Evolutionary conservation across 129 eudicot genomes (phyloP).

Genomic region (Scalesia atractyloides): DNA sequence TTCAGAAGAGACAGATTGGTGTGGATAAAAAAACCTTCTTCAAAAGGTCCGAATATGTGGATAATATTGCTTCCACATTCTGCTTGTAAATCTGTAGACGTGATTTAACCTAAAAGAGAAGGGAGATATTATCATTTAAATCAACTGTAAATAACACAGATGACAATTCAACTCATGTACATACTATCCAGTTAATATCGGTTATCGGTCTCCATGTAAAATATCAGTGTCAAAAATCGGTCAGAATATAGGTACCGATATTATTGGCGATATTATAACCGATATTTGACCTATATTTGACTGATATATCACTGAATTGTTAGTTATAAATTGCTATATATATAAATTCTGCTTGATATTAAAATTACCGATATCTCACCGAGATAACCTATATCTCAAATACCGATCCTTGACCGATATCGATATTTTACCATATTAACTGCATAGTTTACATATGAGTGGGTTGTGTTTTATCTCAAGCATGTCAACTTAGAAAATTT

Average conservation of each 20-base stretch:
- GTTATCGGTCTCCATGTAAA: too few relatives aligned
- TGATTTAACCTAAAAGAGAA: conserved; percentile 67
- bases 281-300: too few relatives aligned
- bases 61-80: conserved; percentile 71
- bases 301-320: too few relatives aligned
- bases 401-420: too few relatives aligned
- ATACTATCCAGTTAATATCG: neutral
- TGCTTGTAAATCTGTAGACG: conserved; percentile 85
- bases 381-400: too few relatives aligned
- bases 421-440: too few relatives aligned
- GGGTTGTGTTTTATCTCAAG: conserved; percentile 4
- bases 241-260: too few relatives aligned
- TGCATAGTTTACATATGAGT: neutral
- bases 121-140: conserved; percentile 8
- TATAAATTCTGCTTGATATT: too few relatives aligned
- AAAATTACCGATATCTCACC: too few relatives aligned
- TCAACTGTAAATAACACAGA: neutral
- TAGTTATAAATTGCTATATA: too few relatives aligned
- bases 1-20: conserved; percentile 13
- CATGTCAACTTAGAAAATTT: neutral
- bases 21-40: conserved; percentile 50
- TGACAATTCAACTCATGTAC: neutral
- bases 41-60: conserved; percentile 59
- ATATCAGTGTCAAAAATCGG: too few relatives aligned
- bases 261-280: too few relatives aligned